Base-by-base conservation (phyloP, 768 basidiomycete genomes). In the Calvatia gigantea region DNA sequence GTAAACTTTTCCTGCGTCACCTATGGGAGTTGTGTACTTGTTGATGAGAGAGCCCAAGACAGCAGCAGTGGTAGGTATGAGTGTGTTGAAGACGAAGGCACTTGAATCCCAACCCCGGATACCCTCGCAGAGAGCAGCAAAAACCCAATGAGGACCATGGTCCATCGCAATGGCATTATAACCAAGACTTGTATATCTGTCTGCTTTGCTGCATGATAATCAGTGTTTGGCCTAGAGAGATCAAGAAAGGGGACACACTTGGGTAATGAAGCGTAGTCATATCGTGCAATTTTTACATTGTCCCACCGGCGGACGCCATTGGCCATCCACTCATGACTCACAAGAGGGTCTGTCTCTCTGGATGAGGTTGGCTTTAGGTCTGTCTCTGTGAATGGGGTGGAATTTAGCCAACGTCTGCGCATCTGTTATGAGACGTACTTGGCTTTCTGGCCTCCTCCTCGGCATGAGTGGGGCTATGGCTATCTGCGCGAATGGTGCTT, bases 51-150 rank as follows among this genome's bases (percentile, higher is more conserved):
- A 39, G 14, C 27, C 19, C 27, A 55, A 45, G 17, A 47, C 33
- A n/a, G n/a, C 37, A 29, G 11, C 6, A 3, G 17, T n/a, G 1
- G 54, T 39, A 4, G 54, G 45, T 7, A 46, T 55, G 19, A 55
- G 54, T 0, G 54, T 37, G 9, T 38, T 47, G 35, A 39, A 55
- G 14, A 55, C 9, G 28, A 55, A 55, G 25, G 19, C 44, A 21
- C 54, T 38, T 1, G 44, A 39, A 11, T 55, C 54, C 54, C 45
- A 55, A 28, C 54, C 46, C 14, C 35, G 19, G 7, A 55, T 12
- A 4, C 54, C 54, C 25, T 55, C 54, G 45, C 35, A 29, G 9
- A 55, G 45, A 28, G 28, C 25, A 11, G 35, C 33, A 31, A 38
- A 31, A 1, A 39, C 28, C 54, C 33, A 55, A 19, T 39, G 29